Conservation (phyloP, 805 yeast species). For the Kodamaea leandrae region DNA sequence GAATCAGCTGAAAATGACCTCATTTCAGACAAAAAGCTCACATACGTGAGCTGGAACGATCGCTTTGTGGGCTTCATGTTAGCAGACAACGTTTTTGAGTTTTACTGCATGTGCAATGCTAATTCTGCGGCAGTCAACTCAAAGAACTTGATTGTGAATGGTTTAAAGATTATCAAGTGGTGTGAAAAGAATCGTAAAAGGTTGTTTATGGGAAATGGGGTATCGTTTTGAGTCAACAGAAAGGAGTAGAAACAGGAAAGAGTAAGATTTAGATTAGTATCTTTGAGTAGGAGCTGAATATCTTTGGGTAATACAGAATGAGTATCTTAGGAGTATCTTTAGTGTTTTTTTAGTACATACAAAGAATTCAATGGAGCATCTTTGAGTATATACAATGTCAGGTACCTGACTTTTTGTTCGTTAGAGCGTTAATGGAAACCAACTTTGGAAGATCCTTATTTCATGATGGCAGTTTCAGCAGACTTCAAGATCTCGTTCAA, state of each 20-base stretch:
- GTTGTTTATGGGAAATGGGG: slow-evolving; percentile 73
- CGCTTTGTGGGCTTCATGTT: slow-evolving; percentile 38
- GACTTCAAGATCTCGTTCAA: slow-evolving; percentile 40
- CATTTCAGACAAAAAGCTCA: slow-evolving; percentile 34
- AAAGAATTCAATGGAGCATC: too few relatives aligned
- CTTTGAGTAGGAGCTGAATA: too few relatives aligned
- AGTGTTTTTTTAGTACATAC: too few relatives aligned
- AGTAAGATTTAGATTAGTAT: too few relatives aligned
- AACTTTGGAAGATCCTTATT: too few relatives aligned
- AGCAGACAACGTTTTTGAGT: slow-evolving; percentile 32
- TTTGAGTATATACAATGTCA: too few relatives aligned
- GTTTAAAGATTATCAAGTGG: slow-evolving; percentile 70
- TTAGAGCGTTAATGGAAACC: too few relatives aligned
- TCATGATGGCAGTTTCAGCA: slow-evolving; percentile 30
- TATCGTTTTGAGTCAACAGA: slow-evolving; percentile 46
- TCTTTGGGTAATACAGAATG: too few relatives aligned
- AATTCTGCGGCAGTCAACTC: slow-evolving; percentile 42
- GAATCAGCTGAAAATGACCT: slow-evolving; percentile 22
- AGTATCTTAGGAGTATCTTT: too few relatives aligned
- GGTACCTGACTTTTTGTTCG: too few relatives aligned
- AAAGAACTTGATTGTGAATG: slow-evolving; percentile 56
- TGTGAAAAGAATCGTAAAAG: slow-evolving; percentile 68
- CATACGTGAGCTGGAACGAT: slow-evolving; percentile 29
- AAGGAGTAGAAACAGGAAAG: too few relatives aligned
- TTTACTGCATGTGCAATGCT: slow-evolving; percentile 42